Evolutionary conservation across 305 asterid genomes (phyloP).

Genomic region (Rubia tinctorum): DNA sequence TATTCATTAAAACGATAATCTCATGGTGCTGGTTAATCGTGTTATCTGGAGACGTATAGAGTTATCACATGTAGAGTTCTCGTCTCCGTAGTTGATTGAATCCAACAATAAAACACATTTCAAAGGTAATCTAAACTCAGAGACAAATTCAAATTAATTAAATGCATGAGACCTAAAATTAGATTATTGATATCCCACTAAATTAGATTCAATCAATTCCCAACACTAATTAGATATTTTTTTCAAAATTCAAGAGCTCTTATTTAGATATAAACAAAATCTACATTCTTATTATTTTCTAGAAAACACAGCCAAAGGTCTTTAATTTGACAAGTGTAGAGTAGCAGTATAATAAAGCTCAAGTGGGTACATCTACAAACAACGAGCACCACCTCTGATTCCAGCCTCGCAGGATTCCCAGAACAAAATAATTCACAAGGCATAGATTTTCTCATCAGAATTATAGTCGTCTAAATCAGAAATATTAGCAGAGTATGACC

Average conservation of each 20-base stretch:
- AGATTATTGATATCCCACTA: no score
- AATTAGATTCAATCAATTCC: no score
- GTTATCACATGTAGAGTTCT: no score
- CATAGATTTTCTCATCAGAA: slow-evolving; percentile 91
- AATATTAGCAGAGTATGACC: slow-evolving; percentile 75
- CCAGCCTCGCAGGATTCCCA: not conserved
- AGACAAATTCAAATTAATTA: no score
- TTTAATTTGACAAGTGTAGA: not conserved
- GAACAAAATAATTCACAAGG: slow-evolving; percentile 37
- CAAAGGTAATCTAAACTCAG: no score
- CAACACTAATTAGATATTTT: no score
- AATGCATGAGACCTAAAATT: no score
- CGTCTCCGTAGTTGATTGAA: no score
- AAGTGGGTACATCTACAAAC: not conserved
- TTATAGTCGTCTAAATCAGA: slow-evolving; percentile 82
- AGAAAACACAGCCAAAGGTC: not conserved
- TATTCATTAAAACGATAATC: no score
- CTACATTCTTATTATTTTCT: slow-evolving; percentile 5
- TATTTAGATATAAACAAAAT: not conserved
- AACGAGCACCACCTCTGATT: not conserved
- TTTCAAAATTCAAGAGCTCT: not conserved
- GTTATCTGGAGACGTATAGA: no score
- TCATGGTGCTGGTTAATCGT: no score
- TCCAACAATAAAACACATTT: no score
- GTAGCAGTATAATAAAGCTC: slow-evolving; percentile 3